Evolutionary conservation across 768 basidiomycete genomes (phyloP), one percentile per base, ranked within the genome.

Genomic region (Suillus ampliporus): DNA sequence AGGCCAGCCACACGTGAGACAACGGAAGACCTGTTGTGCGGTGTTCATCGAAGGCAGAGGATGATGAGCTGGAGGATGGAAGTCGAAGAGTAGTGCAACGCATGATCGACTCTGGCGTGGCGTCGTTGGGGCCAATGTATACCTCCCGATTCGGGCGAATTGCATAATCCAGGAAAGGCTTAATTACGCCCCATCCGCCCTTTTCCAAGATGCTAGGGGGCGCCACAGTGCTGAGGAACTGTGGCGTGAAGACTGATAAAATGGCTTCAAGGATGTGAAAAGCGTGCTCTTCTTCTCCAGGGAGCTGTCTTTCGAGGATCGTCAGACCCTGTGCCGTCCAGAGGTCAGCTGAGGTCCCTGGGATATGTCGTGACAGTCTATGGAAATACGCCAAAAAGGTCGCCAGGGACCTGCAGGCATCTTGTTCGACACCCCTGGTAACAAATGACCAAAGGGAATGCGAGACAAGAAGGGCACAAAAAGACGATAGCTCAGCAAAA

Each of bases 211-310:
- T 72, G 21, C 71, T 64, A 0, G 71, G 60, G 1, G 83, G 80
- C 7, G 78, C 74, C 26, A 69, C 63, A 44, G 65, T 1, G 1
- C 65, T 66, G n/a, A 61, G 35, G 1, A 72, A 66, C 11, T 58
- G 64, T 0, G 74, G 67, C 4, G 65, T 69, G 46, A 72, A 65
- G 10, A 62, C 53, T 0, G 58, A 53, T 19, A 72, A 63, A 41
- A 58, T 34, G 0, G 64, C 17, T 8, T 67, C 73, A 26, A 87
- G 62, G 59, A 86, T 76, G 26, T 71, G 72, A 26, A 78, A 66
- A 0, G 84, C 89, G 40, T 77, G 69, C 1, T 84, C 84, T 71
- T 96, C 95, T 65, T 96, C 91, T 14, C 94, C 94, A 0, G 90
- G 91, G 14, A 87, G 77, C 26, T 89, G 77, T 38, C 82, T 76